Evolutionary conservation across 2,329 filamentous ascomycete genomes (phyloP).

Genomic region (Sporothrix inflata): DNA sequence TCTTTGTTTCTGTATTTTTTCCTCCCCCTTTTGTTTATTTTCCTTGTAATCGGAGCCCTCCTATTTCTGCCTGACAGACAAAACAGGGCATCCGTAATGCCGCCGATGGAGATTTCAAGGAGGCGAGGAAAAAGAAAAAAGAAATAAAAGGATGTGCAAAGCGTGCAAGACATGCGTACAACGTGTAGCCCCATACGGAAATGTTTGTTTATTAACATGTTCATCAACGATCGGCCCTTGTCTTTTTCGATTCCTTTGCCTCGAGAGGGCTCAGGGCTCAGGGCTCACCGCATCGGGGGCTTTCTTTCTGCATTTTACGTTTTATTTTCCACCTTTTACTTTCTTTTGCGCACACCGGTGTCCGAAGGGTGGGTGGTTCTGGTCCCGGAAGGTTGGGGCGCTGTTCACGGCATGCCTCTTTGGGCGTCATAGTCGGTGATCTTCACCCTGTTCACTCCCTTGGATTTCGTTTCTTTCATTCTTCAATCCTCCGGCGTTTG

Average conservation of each 20-base stretch:
- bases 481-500: neutral
- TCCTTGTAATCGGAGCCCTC: neutral
- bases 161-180: neutral
- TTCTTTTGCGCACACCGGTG: slow-evolving; percentile 14
- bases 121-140: neutral
- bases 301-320: too few relatives aligned
- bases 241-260: neutral
- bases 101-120: neutral
- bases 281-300: neutral
- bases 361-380: neutral
- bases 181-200: neutral
- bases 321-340: neutral
- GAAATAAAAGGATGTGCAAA: neutral
- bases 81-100: neutral
- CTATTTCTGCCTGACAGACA: neutral
- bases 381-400: neutral
- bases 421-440: slow-evolving; percentile 4
- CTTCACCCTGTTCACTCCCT: slow-evolving; percentile 1
- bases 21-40: neutral
- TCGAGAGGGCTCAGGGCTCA: too few relatives aligned
- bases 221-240: neutral
- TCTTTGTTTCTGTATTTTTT: neutral
- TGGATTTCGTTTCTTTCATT: neutral
- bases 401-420: neutral
- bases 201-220: neutral